Conservation (phyloP, 2,329 filamentous ascomycete species). For the Truncatella angustata region DNA sequence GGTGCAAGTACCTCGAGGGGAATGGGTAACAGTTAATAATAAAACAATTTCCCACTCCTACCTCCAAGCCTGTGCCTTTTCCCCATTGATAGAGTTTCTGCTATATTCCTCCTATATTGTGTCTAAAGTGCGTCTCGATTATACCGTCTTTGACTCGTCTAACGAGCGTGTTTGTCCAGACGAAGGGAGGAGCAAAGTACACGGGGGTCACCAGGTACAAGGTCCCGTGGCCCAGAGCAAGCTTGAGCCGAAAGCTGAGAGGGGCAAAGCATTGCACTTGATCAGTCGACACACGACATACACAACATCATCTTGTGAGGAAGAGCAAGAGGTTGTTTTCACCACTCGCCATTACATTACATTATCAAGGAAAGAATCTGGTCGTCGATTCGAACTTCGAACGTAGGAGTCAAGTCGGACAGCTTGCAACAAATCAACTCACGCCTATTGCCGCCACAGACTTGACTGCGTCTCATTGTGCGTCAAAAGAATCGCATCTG, state of each 20-base stretch:
- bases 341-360: too few species aligned
- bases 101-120: background rate
- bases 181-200: background rate
- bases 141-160: too few species aligned
- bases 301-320: background rate
- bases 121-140: background rate
- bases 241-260: background rate
- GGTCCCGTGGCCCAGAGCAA: constrained; percentile 5
- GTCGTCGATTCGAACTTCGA: background rate
- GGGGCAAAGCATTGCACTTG: too few species aligned
- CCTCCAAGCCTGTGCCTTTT: background rate
- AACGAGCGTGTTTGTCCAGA: too few species aligned
- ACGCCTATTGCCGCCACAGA: background rate
- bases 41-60: background rate
- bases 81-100: background rate
- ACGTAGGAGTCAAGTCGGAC: background rate
- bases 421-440: background rate
- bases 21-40: background rate
- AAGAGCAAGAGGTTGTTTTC: background rate
- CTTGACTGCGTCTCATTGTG: background rate
- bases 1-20: background rate
- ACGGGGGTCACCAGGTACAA: background rate
- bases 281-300: constrained; percentile 5
- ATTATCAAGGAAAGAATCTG: too few species aligned
- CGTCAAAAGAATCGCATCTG: constrained; percentile 3